A percentile compares a stretch with the other conserved stretches of the same genome.
These are phyloP conservation scores for Fusarium sarcochroum DNA, from an alignment of 2,329 filamentous ascomycete genomes.

Conservation along the genomic window DNA sequence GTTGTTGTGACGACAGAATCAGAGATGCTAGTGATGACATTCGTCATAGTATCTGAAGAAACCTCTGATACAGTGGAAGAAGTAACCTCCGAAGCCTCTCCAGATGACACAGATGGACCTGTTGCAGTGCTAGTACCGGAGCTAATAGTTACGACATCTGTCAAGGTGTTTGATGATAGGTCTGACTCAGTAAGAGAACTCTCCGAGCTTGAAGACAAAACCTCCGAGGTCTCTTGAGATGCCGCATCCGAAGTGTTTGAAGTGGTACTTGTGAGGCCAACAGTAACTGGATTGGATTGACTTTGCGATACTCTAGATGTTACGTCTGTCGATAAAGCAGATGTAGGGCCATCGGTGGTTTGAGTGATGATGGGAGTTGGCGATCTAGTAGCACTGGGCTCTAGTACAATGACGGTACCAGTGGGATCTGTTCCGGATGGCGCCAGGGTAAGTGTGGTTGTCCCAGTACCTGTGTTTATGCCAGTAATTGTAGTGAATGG, in stretches of 20 bases:
- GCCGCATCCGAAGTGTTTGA: background rate
- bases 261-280: background rate
- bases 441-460: background rate
- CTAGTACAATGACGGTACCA: conserved; percentile 2
- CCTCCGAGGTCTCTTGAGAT: background rate
- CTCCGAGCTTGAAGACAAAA: background rate
- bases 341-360: background rate
- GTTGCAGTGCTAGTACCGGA: background rate
- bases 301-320: background rate
- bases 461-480: background rate
- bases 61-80: background rate
- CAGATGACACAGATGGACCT: background rate
- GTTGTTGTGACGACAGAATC: background rate
- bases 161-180: too few relatives aligned
- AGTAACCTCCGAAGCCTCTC: background rate
- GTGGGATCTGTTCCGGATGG: background rate
- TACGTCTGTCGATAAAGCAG: background rate
- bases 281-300: background rate
- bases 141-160: too few relatives aligned
- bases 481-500: background rate
- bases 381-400: background rate
- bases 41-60: background rate
- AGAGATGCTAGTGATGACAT: background rate
- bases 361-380: background rate
- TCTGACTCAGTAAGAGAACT: too few relatives aligned